These are phyloP conservation scores for Passalora sequoiae DNA, from an alignment of 2,329 filamentous ascomycete species.

Conservation along the genomic window DNA sequence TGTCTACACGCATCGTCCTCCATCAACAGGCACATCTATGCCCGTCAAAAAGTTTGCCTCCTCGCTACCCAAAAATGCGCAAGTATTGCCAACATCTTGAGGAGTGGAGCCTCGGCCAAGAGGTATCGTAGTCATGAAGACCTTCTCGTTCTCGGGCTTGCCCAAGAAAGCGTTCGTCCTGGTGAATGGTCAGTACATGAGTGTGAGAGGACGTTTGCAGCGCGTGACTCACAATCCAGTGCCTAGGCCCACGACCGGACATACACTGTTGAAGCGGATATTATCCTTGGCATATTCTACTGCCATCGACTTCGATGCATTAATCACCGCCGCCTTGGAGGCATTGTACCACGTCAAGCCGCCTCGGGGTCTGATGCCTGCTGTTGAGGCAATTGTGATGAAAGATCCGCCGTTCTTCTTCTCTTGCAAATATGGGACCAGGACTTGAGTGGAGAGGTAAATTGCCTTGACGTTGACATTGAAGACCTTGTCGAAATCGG, in stretches of 20 bases:
- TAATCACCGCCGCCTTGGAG: constrained; percentile 58
- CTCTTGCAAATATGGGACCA: constrained; percentile 57
- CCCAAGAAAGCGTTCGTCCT: constrained; percentile 47
- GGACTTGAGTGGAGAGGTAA: constrained; percentile 55
- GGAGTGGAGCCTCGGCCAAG: constrained; percentile 54
- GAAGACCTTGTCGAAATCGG: constrained; percentile 63
- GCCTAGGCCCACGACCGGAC: constrained; percentile 36
- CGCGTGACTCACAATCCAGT: constrained; percentile 33
- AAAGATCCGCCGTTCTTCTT: constrained; percentile 55
- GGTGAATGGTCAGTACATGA: too few species aligned
- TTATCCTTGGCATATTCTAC: constrained; percentile 67
- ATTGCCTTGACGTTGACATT: constrained; percentile 65
- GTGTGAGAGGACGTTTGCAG: too few species aligned
- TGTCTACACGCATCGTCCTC: constrained; percentile 43
- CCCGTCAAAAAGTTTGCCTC: constrained; percentile 69
- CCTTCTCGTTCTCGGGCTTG: constrained; percentile 56
- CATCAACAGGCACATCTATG: constrained; percentile 63
- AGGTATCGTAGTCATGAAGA: constrained; percentile 52
- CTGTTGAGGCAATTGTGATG: constrained; percentile 62
- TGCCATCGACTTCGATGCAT: constrained; percentile 62
- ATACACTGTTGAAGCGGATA: constrained; percentile 68
- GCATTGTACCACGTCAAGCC: constrained; percentile 67
- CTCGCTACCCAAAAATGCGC: constrained; percentile 64
- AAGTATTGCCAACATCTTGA: constrained; percentile 65
- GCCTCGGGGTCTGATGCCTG: constrained; percentile 56